Conservation (phyloP, 2,329 filamentous ascomycete genomes). For the Cryphonectria japonica region DNA sequence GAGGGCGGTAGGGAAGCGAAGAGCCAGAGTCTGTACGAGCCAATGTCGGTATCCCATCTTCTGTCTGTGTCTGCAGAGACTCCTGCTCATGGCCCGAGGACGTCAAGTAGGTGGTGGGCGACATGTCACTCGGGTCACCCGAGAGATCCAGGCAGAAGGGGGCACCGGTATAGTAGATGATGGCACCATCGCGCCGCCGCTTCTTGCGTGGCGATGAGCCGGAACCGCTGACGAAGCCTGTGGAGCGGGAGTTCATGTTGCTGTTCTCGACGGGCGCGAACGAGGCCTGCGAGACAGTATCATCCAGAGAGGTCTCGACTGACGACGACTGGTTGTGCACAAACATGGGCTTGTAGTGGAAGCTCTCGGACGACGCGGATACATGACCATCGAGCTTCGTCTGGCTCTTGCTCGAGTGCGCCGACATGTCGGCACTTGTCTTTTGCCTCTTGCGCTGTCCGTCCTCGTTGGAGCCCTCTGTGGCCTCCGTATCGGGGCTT, state of each 20-base stretch:
- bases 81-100: constrained; percentile 47
- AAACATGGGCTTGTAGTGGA: constrained; percentile 69
- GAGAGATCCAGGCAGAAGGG: constrained; percentile 82
- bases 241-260: constrained; percentile 49
- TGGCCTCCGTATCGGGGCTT: constrained; percentile 55
- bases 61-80: constrained; percentile 32
- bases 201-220: constrained; percentile 51
- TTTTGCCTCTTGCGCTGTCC: constrained; percentile 52
- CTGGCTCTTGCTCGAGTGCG: constrained; percentile 42
- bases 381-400: constrained; percentile 46
- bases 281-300: constrained; percentile 50
- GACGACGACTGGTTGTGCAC: constrained; percentile 53
- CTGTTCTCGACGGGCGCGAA: constrained; percentile 52
- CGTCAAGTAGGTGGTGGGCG: constrained; percentile 53
- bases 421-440: constrained; percentile 42
- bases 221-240: constrained; percentile 52
- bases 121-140: constrained; percentile 60
- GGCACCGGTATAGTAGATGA: constrained; percentile 82
- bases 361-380: constrained; percentile 48
- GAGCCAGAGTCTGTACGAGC: constrained; percentile 57
- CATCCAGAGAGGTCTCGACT: constrained; percentile 52
- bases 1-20: constrained; percentile 51
- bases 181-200: constrained; percentile 68
- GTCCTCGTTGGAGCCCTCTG: constrained; percentile 47
- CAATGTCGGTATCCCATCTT: constrained; percentile 35